Conservation (phyloP, 2,329 filamentous ascomycete genomes). For the Phialophora expanda region DNA sequence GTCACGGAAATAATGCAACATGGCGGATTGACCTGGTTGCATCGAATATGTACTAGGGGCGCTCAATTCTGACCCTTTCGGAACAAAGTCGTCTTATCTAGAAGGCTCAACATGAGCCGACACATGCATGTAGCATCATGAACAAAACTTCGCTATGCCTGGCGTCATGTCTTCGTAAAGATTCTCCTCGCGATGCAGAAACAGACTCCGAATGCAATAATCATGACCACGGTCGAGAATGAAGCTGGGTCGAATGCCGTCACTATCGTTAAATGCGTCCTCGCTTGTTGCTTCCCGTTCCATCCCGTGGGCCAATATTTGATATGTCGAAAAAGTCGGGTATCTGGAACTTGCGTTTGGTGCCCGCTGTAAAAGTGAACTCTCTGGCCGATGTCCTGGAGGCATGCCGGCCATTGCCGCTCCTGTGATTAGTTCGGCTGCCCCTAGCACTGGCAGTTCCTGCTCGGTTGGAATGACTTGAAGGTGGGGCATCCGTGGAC, state of each 20-base stretch:
- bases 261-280: constrained; percentile 48
- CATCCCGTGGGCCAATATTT: constrained; percentile 50
- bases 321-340: constrained; percentile 58
- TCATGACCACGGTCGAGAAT: constrained; percentile 14
- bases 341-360: constrained; percentile 55
- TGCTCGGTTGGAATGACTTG: constrained; percentile 46
- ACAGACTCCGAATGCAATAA: not conserved
- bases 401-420: constrained; percentile 47
- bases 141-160: constrained; percentile 35
- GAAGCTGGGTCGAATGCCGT: not conserved
- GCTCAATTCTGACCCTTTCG: not conserved
- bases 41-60: constrained; percentile 13
- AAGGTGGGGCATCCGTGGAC: constrained; percentile 26
- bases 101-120: constrained; percentile 21
- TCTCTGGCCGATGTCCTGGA: constrained; percentile 47
- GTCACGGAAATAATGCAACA: not conserved
- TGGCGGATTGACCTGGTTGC: not conserved
- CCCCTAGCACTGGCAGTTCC: constrained; percentile 52
- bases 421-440: constrained; percentile 48
- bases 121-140: constrained; percentile 22
- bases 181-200: constrained; percentile 16
- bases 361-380: constrained; percentile 49
- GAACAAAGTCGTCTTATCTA: constrained; percentile 10
- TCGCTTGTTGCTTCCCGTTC: constrained; percentile 49
- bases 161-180: constrained; percentile 33